Conservation (phyloP, 2,329 filamentous ascomycete genomes). For the Verticillium alfalfae region DNA sequence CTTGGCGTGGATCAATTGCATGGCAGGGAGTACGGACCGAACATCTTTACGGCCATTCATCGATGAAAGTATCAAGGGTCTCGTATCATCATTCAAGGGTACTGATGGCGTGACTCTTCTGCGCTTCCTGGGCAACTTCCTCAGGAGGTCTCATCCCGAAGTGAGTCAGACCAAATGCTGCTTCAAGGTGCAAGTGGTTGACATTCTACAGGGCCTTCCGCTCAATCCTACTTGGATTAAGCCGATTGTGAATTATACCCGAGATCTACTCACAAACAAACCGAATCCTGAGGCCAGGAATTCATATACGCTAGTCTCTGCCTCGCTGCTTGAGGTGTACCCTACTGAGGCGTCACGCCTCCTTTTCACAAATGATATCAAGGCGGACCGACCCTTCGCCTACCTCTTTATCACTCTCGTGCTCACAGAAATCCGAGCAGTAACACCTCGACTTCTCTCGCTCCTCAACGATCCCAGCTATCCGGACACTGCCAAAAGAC, state of each 20-base stretch:
- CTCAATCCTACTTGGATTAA: slow-evolving; percentile 48
- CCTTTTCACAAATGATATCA: slow-evolving; percentile 44
- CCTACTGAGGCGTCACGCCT: slow-evolving; percentile 36
- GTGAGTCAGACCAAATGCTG: slow-evolving; percentile 26
- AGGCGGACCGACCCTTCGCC: slow-evolving; percentile 47
- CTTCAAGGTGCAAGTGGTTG: slow-evolving; percentile 5
- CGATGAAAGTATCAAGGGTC: slow-evolving; percentile 36
- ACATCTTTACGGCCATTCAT: slow-evolving; percentile 32
- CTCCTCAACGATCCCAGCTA: slow-evolving; percentile 53
- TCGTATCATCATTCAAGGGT: slow-evolving; percentile 49
- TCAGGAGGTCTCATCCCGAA: slow-evolving; percentile 41
- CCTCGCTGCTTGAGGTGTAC: slow-evolving; percentile 51
- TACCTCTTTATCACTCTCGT: slow-evolving; percentile 61
- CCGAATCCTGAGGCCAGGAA: slow-evolving; percentile 50
- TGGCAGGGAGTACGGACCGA: slow-evolving; percentile 23
- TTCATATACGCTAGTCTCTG: slow-evolving; percentile 54
- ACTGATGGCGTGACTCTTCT: slow-evolving; percentile 58
- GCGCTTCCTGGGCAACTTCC: slow-evolving; percentile 46
- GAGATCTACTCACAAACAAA: slow-evolving; percentile 46
- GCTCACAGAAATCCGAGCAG: slow-evolving; percentile 60
- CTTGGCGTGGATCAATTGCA: slow-evolving; percentile 50
- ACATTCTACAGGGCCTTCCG: slow-evolving; percentile 36
- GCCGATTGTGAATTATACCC: slow-evolving; percentile 40
- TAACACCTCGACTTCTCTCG: slow-evolving; percentile 53
- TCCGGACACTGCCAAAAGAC: slow-evolving; percentile 39